Conservation (phyloP, 176 grass and related monocot species). For the Ananas comosus region DNA sequence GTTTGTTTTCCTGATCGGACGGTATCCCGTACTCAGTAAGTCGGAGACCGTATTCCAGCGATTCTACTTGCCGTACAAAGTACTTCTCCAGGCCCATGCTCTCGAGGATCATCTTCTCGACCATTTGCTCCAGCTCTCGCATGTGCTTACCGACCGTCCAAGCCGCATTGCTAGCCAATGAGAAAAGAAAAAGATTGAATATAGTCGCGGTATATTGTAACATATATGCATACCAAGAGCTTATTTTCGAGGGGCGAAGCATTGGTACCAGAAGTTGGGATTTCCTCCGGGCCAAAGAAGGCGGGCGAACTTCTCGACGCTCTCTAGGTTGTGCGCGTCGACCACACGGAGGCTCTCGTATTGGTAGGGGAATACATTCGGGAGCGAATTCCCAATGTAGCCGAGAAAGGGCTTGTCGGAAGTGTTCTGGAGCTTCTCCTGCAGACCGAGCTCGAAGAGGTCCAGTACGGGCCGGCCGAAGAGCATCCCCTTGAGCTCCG, state of each 20-base stretch:
- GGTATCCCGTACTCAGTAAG: slow-evolving; percentile 14
- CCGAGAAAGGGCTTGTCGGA: slow-evolving; percentile 5
- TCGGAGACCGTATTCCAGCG: slow-evolving; percentile 16
- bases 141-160: slow-evolving; percentile 5
- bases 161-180: slow-evolving; percentile 10
- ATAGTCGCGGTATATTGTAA: background rate
- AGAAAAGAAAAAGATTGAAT: background rate
- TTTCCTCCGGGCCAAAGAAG: slow-evolving; percentile 40
- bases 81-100: slow-evolving; percentile 21
- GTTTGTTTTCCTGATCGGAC: slow-evolving; percentile 13
- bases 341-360: slow-evolving; percentile 36
- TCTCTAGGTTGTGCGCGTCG: slow-evolving; percentile 2
- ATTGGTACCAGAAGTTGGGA: slow-evolving; percentile 33
- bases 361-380: slow-evolving; percentile 4
- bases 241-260: background rate
- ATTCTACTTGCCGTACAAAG: slow-evolving; percentile 13
- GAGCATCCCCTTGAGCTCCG: slow-evolving; percentile 23
- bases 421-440: slow-evolving; percentile 25
- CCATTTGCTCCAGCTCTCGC: slow-evolving; percentile 20
- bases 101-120: slow-evolving; percentile 25
- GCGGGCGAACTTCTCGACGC: slow-evolving; percentile 26
- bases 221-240: background rate
- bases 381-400: slow-evolving; percentile 26
- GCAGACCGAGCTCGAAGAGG: slow-evolving; percentile 34
- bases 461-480: slow-evolving; percentile 31